Base-by-base conservation (phyloP, 805 yeast species). In the Naumovozyma baii region DNA sequence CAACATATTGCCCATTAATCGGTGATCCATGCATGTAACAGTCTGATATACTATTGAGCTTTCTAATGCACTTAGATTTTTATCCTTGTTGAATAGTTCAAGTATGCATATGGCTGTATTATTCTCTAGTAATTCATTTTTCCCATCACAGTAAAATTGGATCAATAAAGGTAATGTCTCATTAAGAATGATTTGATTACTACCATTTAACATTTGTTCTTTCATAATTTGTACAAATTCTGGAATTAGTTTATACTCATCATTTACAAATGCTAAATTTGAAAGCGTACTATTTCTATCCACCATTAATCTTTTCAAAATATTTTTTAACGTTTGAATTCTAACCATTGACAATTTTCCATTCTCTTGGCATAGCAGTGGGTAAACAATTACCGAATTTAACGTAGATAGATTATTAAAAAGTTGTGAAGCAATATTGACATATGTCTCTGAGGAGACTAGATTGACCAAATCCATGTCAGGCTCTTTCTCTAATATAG, bases 391-490 rank as follows among this genome's bases (percentile, higher is more conserved):
- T 29, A 44, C 32, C 13, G 36, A 35, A 39, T 39, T 37, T 38
- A 38, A 42, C 49, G 45, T 22, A 22, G 10, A 8, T 9, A 14
- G 31, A 29, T 29, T 5, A 29, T 9, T 14, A 29, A 9, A 12
- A n/a, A 29, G 13, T 29, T 29, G 31, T 8, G 13, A 5, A 8
- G 31, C 31, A 29, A 68, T 63, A 14, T 57, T 47, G 5, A 63
- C 61, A 56, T 78, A 80, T 20, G 80, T 68, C 19, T 68, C 68
- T n/a, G 60, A 63, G 3, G 72, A 65, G 2, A 63, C 63, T 19
- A 62, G 43, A 19, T 66, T 57, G 4, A 67, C 70, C 4, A 66
- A 49, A 25, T 70, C 69, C 33, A 64, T 66, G 42, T 85, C 83
- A 34, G 68, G 64, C 37, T 69, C 69, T 41, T 72, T 63, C 46